Evolutionary conservation across 352 stramenopile genomes (phyloP), one percentile per base, ranked within the genome.

Genomic region (Aphanomyces cochlioides): DNA sequence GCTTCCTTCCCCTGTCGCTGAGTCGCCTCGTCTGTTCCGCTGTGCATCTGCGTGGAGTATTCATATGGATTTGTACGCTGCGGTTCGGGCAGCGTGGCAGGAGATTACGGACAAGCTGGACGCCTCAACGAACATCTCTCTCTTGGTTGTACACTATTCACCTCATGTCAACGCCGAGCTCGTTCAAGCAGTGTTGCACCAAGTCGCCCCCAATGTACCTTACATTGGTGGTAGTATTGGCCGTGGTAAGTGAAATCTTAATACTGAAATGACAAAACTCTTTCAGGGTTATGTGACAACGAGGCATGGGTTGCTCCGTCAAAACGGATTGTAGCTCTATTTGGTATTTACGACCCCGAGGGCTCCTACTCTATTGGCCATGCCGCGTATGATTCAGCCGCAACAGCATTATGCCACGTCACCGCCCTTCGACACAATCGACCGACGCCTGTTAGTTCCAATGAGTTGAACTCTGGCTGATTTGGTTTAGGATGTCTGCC

Each of bases 121-220:
- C 6, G 59, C 13, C 47, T 28, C 28, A 28, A 28, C 28, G 28
- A 13, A 56, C 47, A 13, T 39, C 15, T 17, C 43, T 3, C 54
- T 67, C 21, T 10, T 67, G 21, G 4, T 56, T 36, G 59, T 67
- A 40, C 43, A 39, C 59, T 67, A 67, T 36, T 67, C 59, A n/a
- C 28, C 19, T 13, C 43, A 57, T 36, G 19, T 61, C 6, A 19
- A 34, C 10, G 19, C 59, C 15, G 17, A 21, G 5, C 37, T 19
- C 17, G 21, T 67, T 12, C 59, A 67, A 56, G 15, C 7, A 28
- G 17, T 67, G 15, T 3, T 67, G 40, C 19, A 6, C 15, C 12
- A 57, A 7, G 17, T 53, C 47, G 59, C 47, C 12, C 59, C 59
- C 13, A 40, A 39, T 36, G 59, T 67, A 28, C 19, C 59, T 12